Percentiles rank a stretch among this genome's conserved stretches.
phyloP scores from a whole-genome alignment of 345 rosid species.

The Cardamine occulta region DNA sequence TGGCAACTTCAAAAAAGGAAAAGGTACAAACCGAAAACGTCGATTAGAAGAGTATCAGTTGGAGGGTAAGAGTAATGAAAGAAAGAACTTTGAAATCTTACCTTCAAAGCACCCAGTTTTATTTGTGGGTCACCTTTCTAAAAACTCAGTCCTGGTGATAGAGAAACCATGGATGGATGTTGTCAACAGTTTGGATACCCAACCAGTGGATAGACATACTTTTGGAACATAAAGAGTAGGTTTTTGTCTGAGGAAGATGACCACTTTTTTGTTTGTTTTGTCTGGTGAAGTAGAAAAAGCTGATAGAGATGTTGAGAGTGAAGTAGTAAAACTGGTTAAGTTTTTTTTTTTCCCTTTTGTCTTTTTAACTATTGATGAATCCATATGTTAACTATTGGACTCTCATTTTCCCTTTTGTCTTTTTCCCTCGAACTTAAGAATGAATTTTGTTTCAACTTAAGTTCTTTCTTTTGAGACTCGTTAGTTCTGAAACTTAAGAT shows the following conservation, averaged over 20 bases:
- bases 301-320: conserved; percentile 21
- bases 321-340: conserved; percentile 14
- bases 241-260: conserved; percentile 18
- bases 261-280: conserved; percentile 35
- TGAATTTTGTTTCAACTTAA: conserved; percentile 28
- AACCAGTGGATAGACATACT: conserved; percentile 91
- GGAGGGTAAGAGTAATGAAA: conserved; percentile 55
- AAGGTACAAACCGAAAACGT: conserved; percentile 49
- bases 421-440: too few relatives aligned
- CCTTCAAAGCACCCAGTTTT: conserved; percentile 88
- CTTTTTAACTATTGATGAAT: conserved; percentile 13
- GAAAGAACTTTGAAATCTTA: conserved; percentile 75
- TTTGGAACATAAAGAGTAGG: conserved; percentile 60
- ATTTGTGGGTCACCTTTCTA: conserved; percentile 80
- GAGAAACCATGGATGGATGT: conserved; percentile 97
- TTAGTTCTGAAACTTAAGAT: not conserved
- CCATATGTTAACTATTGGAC: too few relatives aligned
- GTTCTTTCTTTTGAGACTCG: not conserved
- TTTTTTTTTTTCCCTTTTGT: not conserved
- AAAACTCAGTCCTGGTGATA: conserved; percentile 69
- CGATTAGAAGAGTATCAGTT: conserved; percentile 51
- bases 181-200: conserved; percentile 67
- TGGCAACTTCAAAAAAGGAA: conserved; percentile 39
- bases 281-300: conserved; percentile 14
- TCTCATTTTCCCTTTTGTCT: too few relatives aligned